Base-by-base conservation (phyloP, 1,284 basidiomycete genomes). In the Mrakiaceae sp. region DNA sequence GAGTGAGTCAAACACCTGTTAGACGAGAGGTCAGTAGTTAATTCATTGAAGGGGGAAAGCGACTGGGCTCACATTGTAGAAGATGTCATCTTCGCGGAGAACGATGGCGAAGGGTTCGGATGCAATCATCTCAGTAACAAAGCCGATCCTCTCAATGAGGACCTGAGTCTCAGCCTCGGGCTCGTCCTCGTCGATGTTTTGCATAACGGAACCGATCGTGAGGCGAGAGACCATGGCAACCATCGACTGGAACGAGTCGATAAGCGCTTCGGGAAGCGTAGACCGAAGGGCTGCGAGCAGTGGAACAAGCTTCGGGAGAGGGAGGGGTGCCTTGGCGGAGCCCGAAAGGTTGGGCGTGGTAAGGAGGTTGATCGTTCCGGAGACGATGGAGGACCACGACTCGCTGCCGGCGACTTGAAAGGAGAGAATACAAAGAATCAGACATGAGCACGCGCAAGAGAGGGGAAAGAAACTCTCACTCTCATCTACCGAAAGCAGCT, bases 191-290 rank as follows among this genome's bases (percentile, higher is more conserved):
- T 59, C 55, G 50, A 64, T 47, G 10, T 62, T 55, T 3, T 43
- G 59, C 40, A 61, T 47, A 8, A 60, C 39, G 10, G 57, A 49
- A 7, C 59, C 58, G 3, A 67, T 46, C 1, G 12, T 43, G 5
- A 46, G 53, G 6, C 55, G 56, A 10, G 55, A 54, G 16, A 62
- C 55, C 47, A 48, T 50, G 3, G 42, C 43, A 11, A 90, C 74
- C 64, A 83, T 84, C 0, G 81, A 71, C 67, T 85, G 79, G 14
- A 81, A 76, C 0, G 83, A 78, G 16, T 80, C 78, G 0, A 80
- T 72, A 2, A 81, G 77, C 14, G 86, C 74, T 3, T 66, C 70
- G 0, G 77, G 73, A 0, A 87, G 77, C 74, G 83, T 77, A 1
- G 68, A 67, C 48, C 83, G 79, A 8, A 87, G 75, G 57, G 79